phyloP scores from a whole-genome alignment of 2,329 filamentous ascomycete genomes.

The Diaporthe sp. region DNA sequence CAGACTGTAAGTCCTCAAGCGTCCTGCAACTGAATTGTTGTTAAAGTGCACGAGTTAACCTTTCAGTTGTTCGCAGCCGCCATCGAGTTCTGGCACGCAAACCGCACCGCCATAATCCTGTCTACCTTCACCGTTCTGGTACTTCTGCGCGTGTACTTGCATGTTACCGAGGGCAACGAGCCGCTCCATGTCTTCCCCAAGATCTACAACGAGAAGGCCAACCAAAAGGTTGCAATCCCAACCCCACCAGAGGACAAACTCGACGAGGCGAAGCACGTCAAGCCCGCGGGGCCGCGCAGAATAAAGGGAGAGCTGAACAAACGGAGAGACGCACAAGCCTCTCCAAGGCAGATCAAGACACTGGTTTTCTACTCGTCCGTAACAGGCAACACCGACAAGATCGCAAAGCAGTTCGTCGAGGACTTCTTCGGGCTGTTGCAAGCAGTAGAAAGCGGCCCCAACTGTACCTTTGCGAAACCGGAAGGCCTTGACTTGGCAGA shows the following conservation, averaged over 20 bases:
- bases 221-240: not conserved
- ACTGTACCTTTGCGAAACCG: slow-evolving; percentile 62
- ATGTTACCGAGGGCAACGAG: slow-evolving; percentile 47
- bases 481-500: slow-evolving; percentile 83
- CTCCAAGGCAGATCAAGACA: slow-evolving; percentile 67
- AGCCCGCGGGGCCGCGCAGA: slow-evolving; percentile 55
- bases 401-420: slow-evolving; percentile 72
- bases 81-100: slow-evolving; percentile 57
- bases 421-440: slow-evolving; percentile 64
- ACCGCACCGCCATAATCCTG: slow-evolving; percentile 57
- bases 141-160: slow-evolving; percentile 54
- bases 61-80: slow-evolving; percentile 33
- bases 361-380: slow-evolving; percentile 91
- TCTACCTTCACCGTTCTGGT: slow-evolving; percentile 50
- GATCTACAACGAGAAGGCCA: slow-evolving; percentile 40
- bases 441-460: slow-evolving; percentile 52
- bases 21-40: not conserved
- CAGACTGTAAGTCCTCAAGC: slow-evolving; percentile 22
- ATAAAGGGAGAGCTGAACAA: slow-evolving; percentile 55
- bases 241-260: slow-evolving; percentile 32
- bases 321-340: slow-evolving; percentile 46
- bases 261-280: slow-evolving; percentile 43
- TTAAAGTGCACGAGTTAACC: not conserved
- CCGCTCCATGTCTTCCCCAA: slow-evolving; percentile 51
- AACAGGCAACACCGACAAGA: slow-evolving; percentile 83